These are phyloP conservation scores for Sclerotinia sclerotiorum DNA, from an alignment of 2,329 filamentous ascomycete genomes.

Conservation along the genomic window DNA sequence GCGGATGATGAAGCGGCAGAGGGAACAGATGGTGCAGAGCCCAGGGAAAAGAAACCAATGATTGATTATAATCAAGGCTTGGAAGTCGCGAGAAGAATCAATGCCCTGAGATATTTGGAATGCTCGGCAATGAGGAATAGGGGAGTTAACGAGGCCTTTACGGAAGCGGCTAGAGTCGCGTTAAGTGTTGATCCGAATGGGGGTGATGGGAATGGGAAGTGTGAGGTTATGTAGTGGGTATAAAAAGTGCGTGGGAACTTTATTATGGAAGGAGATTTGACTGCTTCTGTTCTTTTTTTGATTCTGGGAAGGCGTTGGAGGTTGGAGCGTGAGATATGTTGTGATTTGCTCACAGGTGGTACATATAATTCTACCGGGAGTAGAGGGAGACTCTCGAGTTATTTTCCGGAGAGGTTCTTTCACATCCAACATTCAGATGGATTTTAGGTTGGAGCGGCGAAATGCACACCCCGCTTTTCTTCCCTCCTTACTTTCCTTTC, in stretches of 20 bases:
- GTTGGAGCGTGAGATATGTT: neutral
- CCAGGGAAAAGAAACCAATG: slow-evolving; percentile 63
- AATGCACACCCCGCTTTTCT: neutral
- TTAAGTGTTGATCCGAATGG: slow-evolving; percentile 68
- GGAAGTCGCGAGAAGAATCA: slow-evolving; percentile 86
- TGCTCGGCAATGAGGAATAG: slow-evolving; percentile 98
- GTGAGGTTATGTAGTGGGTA: slow-evolving; percentile 54
- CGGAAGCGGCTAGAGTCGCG: slow-evolving; percentile 92
- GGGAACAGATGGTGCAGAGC: slow-evolving; percentile 45
- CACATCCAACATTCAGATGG: neutral
- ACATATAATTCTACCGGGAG: neutral
- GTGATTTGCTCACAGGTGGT: slow-evolving; percentile 6
- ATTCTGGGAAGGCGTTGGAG: slow-evolving; percentile 11
- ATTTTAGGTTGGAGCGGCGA: neutral
- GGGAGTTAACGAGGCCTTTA: slow-evolving; percentile 97
- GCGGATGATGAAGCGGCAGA: slow-evolving; percentile 58
- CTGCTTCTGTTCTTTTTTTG: neutral
- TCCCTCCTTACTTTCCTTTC: neutral
- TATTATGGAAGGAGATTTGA: neutral
- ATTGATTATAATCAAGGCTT: slow-evolving; percentile 92
- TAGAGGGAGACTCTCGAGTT: neutral
- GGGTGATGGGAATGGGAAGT: slow-evolving; percentile 56
- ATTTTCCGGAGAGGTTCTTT: neutral
- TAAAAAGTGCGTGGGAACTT: neutral
- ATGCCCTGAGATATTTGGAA: slow-evolving; percentile 91